phyloP scores from a whole-genome alignment of 805 yeast species.

The Lipomyces mesembrius region DNA sequence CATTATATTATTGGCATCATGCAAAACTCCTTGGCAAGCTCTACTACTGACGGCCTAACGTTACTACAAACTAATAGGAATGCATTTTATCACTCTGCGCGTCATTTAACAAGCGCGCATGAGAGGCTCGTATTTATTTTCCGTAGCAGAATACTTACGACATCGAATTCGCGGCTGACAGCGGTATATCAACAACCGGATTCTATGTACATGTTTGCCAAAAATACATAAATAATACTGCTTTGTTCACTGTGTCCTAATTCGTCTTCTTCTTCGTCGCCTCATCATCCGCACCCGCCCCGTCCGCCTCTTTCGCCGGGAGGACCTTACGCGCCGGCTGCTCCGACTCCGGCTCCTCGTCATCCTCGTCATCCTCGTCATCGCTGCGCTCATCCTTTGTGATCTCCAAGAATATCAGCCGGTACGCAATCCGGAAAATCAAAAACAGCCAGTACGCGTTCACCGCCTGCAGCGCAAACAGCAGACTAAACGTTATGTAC shows the following conservation, averaged over 20 bases:
- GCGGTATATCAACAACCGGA: background rate
- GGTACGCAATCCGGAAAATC: constrained; percentile 74
- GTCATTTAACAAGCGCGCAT: background rate
- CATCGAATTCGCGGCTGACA: background rate
- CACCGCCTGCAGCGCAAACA: constrained; percentile 80
- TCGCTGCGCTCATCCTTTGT: constrained; percentile 86
- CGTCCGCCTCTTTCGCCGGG: background rate
- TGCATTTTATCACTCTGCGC: background rate
- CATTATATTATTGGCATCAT: too few species aligned
- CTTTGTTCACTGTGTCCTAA: background rate
- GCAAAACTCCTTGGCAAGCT: too few species aligned
- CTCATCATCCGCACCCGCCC: background rate
- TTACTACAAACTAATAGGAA: too few species aligned
- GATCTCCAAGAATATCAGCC: constrained; percentile 64
- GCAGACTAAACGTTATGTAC: constrained; percentile 79
- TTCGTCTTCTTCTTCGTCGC: constrained; percentile 5
- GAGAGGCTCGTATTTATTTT: background rate
- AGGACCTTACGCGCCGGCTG: background rate
- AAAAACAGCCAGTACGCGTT: constrained; percentile 87
- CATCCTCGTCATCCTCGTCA: constrained; percentile 73
- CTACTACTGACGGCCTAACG: too few species aligned
- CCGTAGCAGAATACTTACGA: background rate
- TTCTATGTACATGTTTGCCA: background rate
- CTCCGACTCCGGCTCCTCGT: constrained; percentile 44
- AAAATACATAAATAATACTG: too few species aligned